Evolutionary conservation across 345 rosid genomes (phyloP).

Genomic region (Bruguiera gymnorhiza): DNA sequence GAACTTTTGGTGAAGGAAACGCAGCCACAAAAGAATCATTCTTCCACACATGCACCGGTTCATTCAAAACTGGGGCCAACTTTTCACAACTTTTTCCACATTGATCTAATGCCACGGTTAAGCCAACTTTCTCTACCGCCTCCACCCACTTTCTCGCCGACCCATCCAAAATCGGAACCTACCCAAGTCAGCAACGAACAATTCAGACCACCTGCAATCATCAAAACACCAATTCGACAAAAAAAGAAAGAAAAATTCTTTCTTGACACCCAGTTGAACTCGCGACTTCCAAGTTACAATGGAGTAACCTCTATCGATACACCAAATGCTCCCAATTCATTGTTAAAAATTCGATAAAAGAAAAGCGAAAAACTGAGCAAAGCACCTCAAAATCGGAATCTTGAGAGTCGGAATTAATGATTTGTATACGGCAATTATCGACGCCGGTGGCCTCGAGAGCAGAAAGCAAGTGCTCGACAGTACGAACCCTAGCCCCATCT

Average conservation of each 20-base stretch:
- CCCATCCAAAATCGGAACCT: slow-evolving; percentile 90
- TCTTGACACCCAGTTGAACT: no score
- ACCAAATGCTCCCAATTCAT: not conserved
- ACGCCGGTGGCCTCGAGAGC: slow-evolving; percentile 76
- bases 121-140: slow-evolving; percentile 57
- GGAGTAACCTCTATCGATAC: not conserved
- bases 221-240: no score
- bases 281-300: no score
- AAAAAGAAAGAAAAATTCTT: no score
- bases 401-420: slow-evolving; percentile 30
- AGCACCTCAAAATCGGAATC: slow-evolving; percentile 53
- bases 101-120: slow-evolving; percentile 47
- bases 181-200: slow-evolving; percentile 13
- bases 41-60: slow-evolving; percentile 51
- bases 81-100: slow-evolving; percentile 45
- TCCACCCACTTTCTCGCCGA: slow-evolving; percentile 78
- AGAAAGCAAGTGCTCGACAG: slow-evolving; percentile 86
- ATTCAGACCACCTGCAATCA: no score
- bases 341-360: not conserved
- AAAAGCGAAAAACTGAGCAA: not conserved
- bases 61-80: slow-evolving; percentile 56
- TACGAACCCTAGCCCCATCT: slow-evolving; percentile 52
- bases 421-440: slow-evolving; percentile 73
- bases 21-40: slow-evolving; percentile 67
- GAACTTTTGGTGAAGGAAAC: slow-evolving; percentile 61